Conservation (phyloP, 306 rosid species). For the Gynostemma pentaphyllum region DNA sequence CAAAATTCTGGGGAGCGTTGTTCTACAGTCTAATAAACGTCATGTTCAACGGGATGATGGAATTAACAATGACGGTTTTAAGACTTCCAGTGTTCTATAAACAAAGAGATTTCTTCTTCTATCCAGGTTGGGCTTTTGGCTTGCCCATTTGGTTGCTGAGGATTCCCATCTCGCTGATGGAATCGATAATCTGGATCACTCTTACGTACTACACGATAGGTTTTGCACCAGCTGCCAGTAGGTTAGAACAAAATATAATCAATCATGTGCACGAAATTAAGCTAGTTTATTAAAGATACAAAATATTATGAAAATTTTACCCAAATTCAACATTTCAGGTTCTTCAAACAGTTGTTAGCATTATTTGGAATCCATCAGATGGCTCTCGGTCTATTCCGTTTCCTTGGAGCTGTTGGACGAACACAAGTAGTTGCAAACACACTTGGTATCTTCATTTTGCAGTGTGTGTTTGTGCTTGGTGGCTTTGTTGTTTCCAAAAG, state of each 20-base stretch:
- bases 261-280: not conserved
- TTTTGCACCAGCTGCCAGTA: constrained; percentile 64
- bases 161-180: constrained; percentile 59
- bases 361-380: constrained; percentile 46
- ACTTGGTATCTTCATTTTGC: constrained; percentile 30
- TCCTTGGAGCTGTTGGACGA: constrained; percentile 45
- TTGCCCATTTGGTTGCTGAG: constrained; percentile 56
- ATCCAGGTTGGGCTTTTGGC: constrained; percentile 68
- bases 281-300: not conserved
- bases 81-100: constrained; percentile 66
- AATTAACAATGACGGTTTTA: constrained; percentile 43
- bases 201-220: constrained; percentile 69
- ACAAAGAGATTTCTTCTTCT: constrained; percentile 56
- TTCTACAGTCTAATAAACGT: constrained; percentile 50
- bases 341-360: constrained; percentile 38
- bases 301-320: not conserved
- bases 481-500: constrained; percentile 49
- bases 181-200: constrained; percentile 52
- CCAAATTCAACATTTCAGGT: constrained; percentile 20
- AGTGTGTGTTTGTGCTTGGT: constrained; percentile 37
- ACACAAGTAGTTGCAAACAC: constrained; percentile 30
- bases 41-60: constrained; percentile 82
- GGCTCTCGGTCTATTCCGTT: constrained; percentile 51
- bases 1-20: constrained; percentile 50
- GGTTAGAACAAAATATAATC: constrained; percentile 19